These are phyloP conservation scores for Ensete ventricosum DNA, from an alignment of 176 grass and related monocot genomes.

Conservation along the genomic window DNA sequence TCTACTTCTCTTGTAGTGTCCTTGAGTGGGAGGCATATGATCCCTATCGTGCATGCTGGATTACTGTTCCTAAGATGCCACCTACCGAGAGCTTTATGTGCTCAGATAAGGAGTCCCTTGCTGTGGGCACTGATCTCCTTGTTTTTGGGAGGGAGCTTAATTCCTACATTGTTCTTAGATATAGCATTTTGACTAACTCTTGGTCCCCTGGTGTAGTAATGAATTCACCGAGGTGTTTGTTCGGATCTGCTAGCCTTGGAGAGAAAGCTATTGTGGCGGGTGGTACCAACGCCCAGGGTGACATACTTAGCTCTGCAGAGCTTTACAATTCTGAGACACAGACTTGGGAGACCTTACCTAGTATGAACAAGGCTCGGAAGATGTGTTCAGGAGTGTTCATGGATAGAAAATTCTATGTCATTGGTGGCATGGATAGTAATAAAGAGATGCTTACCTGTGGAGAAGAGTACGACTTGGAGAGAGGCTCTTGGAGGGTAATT, in stretches of 20 bases:
- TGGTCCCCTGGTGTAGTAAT: not conserved
- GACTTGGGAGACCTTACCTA: not conserved
- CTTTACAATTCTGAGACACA: slow-evolving; percentile 3
- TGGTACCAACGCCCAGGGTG: not conserved
- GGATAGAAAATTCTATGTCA: not conserved
- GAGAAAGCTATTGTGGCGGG: not conserved
- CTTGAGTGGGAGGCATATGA: slow-evolving; percentile 1
- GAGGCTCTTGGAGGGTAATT: not conserved
- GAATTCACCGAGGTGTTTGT: not conserved
- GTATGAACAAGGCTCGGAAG: not conserved
- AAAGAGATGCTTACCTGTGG: not conserved
- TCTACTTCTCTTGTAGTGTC: not conserved
- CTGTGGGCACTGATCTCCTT: not conserved
- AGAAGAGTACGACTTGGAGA: not conserved
- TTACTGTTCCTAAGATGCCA: not conserved
- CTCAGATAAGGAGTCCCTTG: not conserved
- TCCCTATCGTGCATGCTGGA: not conserved
- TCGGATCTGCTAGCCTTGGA: slow-evolving; percentile 2
- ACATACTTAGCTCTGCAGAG: not conserved
- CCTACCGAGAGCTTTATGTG: not conserved
- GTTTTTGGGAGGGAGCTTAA: not conserved
- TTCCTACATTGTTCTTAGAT: not conserved
- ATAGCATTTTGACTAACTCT: not conserved
- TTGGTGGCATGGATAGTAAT: not conserved
- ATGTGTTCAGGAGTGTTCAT: not conserved